These are phyloP conservation scores for Naumovozyma baii DNA, from an alignment of 805 yeast species.

Conservation along the genomic window DNA sequence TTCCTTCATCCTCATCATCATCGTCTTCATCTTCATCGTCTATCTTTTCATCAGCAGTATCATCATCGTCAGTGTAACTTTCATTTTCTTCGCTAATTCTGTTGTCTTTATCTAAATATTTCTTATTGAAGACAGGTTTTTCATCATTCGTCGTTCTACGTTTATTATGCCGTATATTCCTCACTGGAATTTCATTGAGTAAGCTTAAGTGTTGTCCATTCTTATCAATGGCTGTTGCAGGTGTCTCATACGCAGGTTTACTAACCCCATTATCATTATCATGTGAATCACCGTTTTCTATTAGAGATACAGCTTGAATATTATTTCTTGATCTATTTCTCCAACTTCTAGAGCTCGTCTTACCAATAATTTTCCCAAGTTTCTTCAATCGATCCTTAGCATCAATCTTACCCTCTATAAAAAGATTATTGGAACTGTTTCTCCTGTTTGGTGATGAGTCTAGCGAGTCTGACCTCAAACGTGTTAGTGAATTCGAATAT, in stretches of 20 bases:
- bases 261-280: neutral
- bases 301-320: neutral
- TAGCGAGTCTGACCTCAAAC: neutral
- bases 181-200: constrained; percentile 11
- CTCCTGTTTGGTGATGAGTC: neutral
- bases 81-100: neutral
- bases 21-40: constrained; percentile 4
- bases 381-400: constrained; percentile 9
- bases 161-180: neutral
- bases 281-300: neutral
- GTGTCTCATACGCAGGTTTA: constrained; percentile 8
- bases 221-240: constrained; percentile 5
- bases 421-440: neutral
- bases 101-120: neutral
- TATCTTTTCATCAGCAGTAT: constrained; percentile 2
- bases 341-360: constrained; percentile 11
- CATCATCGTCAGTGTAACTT: constrained; percentile 3
- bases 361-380: constrained; percentile 17
- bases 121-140: neutral
- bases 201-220: constrained; percentile 4
- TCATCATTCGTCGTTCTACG: neutral
- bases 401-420: neutral
- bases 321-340: constrained; percentile 13
- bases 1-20: constrained; percentile 4
- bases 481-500: neutral